Conservation (phyloP, 148 eudicot genomes). For the Camellia sinensis region DNA sequence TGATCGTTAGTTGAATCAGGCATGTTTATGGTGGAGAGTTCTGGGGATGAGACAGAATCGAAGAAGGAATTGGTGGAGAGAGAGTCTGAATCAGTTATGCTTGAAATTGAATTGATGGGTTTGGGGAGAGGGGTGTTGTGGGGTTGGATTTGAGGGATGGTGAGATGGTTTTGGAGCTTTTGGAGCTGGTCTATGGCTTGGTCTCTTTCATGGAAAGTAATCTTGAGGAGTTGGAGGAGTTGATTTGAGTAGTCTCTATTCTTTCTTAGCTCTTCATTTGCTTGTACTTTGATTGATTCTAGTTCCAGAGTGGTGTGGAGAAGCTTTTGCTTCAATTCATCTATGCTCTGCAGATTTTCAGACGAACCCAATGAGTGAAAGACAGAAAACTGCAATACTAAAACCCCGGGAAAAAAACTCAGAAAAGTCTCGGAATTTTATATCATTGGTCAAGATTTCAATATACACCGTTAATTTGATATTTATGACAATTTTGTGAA, state of each 20-base stretch:
- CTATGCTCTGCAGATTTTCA: conserved; percentile 35
- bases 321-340: conserved; percentile 60
- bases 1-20: conserved; percentile 28
- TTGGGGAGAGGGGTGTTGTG: conserved; percentile 16
- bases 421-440: neutral
- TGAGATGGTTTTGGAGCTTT: conserved; percentile 29
- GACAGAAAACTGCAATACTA: neutral
- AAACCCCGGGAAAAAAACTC: neutral
- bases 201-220: conserved; percentile 61
- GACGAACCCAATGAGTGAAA: neutral
- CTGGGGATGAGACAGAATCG: conserved; percentile 46
- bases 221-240: conserved; percentile 36
- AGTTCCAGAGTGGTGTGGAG: conserved; percentile 49
- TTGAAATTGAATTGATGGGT: conserved; percentile 28
- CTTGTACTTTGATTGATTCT: conserved; percentile 37
- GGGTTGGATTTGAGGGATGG: conserved; percentile 17
- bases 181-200: conserved; percentile 58
- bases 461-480: too few species aligned
- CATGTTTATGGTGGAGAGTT: conserved; percentile 25
- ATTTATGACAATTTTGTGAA: too few species aligned
- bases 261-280: conserved; percentile 40
- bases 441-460: too few species aligned
- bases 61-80: conserved; percentile 39
- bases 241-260: conserved; percentile 34
- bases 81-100: conserved; percentile 32